Conservation (phyloP, 495 filamentous ascomycete species). For the Neurospora sp. region DNA sequence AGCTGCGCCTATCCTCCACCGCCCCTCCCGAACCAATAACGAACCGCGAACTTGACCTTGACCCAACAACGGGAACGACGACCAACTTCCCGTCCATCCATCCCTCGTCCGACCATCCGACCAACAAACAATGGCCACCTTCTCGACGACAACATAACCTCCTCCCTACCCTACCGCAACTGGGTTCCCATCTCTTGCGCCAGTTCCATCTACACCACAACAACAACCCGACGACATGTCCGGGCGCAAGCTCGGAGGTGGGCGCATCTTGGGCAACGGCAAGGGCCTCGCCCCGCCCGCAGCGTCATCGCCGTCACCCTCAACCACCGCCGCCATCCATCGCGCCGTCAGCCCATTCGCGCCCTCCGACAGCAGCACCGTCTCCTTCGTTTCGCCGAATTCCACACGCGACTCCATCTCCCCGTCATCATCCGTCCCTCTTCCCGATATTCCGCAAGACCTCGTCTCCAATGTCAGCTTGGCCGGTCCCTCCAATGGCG, state of each 20-base stretch:
- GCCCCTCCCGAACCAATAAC: neutral
- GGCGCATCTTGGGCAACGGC: constrained; percentile 76
- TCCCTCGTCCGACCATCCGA: constrained; percentile 1
- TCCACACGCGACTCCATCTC: constrained; percentile 21
- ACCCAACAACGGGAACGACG: constrained; percentile 2
- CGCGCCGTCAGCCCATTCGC: constrained; percentile 35
- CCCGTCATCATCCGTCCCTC: constrained; percentile 28
- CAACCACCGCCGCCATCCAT: neutral
- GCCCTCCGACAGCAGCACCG: constrained; percentile 44
- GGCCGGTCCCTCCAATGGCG: constrained; percentile 31
- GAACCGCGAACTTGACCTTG: neutral
- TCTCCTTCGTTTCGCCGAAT: constrained; percentile 32
- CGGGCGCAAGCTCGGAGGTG: constrained; percentile 75
- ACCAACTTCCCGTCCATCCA: neutral
- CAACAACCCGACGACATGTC: constrained; percentile 45
- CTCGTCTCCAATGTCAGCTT: constrained; percentile 37
- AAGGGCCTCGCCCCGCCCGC: constrained; percentile 59
- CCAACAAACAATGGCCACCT: neutral
- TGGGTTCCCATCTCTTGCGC: neutral
- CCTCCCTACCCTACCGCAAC: neutral
- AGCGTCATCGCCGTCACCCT: constrained; percentile 2
- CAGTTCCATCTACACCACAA: neutral
- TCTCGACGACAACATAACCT: neutral
- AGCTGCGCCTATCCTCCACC: neutral
- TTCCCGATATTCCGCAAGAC: constrained; percentile 33